phyloP scores from a whole-genome alignment of 2,329 filamentous ascomycete species.

The Calycina herbarum region DNA sequence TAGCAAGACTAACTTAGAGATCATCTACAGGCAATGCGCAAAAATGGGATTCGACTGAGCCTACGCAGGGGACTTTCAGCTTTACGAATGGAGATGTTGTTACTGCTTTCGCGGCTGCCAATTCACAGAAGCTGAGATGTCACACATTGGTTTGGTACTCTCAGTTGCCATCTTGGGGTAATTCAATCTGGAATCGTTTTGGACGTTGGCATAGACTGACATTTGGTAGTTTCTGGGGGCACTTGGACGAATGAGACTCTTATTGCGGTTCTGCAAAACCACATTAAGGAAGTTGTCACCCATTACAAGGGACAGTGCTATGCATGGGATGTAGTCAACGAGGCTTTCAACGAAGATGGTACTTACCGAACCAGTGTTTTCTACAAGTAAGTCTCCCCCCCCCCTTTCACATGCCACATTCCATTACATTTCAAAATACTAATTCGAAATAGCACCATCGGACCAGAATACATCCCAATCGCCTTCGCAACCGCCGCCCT shows the following conservation, averaged over 20 bases:
- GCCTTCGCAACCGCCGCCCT: slow-evolving; percentile 33
- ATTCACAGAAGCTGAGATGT: slow-evolving; percentile 56
- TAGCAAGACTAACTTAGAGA: too few species aligned
- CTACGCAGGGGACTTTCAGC: slow-evolving; percentile 53
- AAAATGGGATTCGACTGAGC: slow-evolving; percentile 41
- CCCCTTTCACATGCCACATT: background rate
- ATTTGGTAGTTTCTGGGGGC: slow-evolving; percentile 20
- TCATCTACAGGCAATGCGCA: slow-evolving; percentile 51
- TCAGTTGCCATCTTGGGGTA: slow-evolving; percentile 56
- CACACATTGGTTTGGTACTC: slow-evolving; percentile 56
- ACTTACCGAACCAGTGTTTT: slow-evolving; percentile 55
- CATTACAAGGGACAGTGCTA: slow-evolving; percentile 63
- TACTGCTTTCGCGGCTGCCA: slow-evolving; percentile 46
- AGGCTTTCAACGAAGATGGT: slow-evolving; percentile 60
- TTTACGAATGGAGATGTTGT: slow-evolving; percentile 57
- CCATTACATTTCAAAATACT: slow-evolving; percentile 18
- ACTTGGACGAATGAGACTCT: slow-evolving; percentile 61
- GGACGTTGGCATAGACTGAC: background rate
- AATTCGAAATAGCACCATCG: slow-evolving; percentile 32
- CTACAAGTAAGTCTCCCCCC: slow-evolving; percentile 37
- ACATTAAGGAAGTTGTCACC: slow-evolving; percentile 59
- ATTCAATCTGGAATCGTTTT: background rate
- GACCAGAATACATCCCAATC: slow-evolving; percentile 52
- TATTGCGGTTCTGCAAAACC: slow-evolving; percentile 55
- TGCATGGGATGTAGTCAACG: slow-evolving; percentile 68